Evolutionary conservation across 2,329 filamentous ascomycete species (phyloP), one percentile per base, ranked within the genome.

Genomic region (Reticulascus tulasneorum): DNA sequence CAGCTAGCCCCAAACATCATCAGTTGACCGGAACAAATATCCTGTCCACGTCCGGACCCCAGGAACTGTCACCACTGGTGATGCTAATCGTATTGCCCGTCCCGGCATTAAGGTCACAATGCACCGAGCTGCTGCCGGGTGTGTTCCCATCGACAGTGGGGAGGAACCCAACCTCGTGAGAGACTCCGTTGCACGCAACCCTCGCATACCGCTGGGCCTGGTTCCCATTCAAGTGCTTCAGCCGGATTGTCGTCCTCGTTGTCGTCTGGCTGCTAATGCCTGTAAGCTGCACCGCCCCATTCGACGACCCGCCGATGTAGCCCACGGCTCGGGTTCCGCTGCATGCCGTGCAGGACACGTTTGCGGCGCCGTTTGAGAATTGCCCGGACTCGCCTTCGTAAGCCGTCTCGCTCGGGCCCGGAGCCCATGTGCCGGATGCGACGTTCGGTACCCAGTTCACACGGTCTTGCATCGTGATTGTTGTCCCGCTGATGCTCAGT

Each of bases 171-270:
- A 80, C 42, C 17, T 60, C 63, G 49, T 74, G 62, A 1, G 51
- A 50, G 20, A 62, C 64, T 1, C 73, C 77, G 45, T 82, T 82
- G 5, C 82, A 75, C 7, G 57, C 60, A 4, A 82, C 71, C 30
- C 64, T 64, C 0, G 73, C 75, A 51, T 68, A 73, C 25, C 79
- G 55, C 48, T 77, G 66, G 0, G 52, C 54, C 3, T 47, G 65
- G 43, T 82, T 75, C 0, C 75, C 75, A 40, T 82, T 82, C 9
- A 67, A 48, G 48, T 75, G 74, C 47, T 73, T 67, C 34, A 82
- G 65, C 4, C 70, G 57, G 11, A 82, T 58, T 0, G 76, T 79
- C 3, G 66, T 73, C 18, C 62, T 52, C 1, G 66, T 69, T 1
- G 64, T 57, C 0, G 56, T 63, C 4, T 62, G 55, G 33, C 66